Percentiles rank a stretch among this genome's conserved stretches.
Conservation (phyloP, 495 filamentous ascomycete species). For the Penicillium tannophilum region DNA sequence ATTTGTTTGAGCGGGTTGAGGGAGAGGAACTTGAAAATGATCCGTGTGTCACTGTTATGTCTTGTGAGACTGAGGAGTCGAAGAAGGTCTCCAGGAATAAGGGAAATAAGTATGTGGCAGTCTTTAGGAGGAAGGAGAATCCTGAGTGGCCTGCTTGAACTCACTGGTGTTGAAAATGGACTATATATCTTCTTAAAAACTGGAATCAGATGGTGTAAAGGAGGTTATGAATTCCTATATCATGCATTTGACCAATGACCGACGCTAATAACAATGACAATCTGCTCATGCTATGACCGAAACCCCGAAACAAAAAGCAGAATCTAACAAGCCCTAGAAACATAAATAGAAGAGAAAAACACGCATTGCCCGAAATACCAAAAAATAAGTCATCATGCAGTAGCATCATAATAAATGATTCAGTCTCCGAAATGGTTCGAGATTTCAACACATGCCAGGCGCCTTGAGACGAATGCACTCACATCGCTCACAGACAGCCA, state of each 20-base stretch:
- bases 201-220: slow-evolving; percentile 4
- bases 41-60: slow-evolving; percentile 80
- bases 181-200: background rate
- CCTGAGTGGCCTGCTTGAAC: slow-evolving; percentile 62
- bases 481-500: slow-evolving; percentile 64
- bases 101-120: slow-evolving; percentile 83
- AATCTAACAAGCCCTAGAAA: background rate
- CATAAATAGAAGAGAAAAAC: slow-evolving; percentile 14
- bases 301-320: background rate
- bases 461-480: slow-evolving; percentile 67
- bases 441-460: slow-evolving; percentile 31
- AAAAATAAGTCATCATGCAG: slow-evolving; percentile 27
- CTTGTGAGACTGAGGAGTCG: slow-evolving; percentile 87
- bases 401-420: slow-evolving; percentile 21
- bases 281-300: slow-evolving; percentile 12
- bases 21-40: slow-evolving; percentile 71
- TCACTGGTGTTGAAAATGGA: background rate
- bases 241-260: slow-evolving; percentile 22
- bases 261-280: slow-evolving; percentile 14
- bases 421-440: background rate
- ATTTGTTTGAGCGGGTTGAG: slow-evolving; percentile 55
- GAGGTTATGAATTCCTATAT: slow-evolving; percentile 15
- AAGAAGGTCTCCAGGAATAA: slow-evolving; percentile 94
- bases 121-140: slow-evolving; percentile 79
- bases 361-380: slow-evolving; percentile 16